Percentiles rank a stretch among this genome's conserved stretches.
Conservation (phyloP, 495 filamentous ascomycete species). For the Penicillium robsamsonii region DNA sequence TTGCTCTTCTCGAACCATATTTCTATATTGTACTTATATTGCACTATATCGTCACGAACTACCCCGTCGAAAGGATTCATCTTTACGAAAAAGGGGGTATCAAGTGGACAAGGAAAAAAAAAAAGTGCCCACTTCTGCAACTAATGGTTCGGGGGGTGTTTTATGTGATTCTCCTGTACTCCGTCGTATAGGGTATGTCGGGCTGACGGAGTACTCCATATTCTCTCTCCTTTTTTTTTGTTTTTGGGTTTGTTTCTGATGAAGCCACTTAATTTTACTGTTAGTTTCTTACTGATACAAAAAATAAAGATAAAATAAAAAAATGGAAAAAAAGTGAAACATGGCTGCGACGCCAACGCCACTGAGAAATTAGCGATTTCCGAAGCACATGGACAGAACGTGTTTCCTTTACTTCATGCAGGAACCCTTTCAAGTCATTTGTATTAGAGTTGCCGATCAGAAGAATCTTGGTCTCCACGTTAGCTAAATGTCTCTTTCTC, state of each 20-base stretch:
- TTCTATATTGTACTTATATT: not conserved
- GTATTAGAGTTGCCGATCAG: slow-evolving; percentile 30
- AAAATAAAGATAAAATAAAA: not conserved
- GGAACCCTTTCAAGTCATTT: slow-evolving; percentile 20
- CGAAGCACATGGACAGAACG: not conserved
- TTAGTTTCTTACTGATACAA: not conserved
- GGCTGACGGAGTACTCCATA: not conserved
- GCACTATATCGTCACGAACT: slow-evolving; percentile 6
- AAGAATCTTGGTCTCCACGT: slow-evolving; percentile 23
- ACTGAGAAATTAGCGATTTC: slow-evolving; percentile 12
- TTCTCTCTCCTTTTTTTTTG: slow-evolving; percentile 8
- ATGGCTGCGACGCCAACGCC: slow-evolving; percentile 24
- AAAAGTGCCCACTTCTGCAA: slow-evolving; percentile 2
- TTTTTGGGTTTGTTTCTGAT: not conserved
- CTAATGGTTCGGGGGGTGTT: slow-evolving; percentile 9
- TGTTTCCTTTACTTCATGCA: slow-evolving; percentile 15
- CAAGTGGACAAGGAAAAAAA: not conserved
- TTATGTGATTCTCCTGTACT: not conserved
- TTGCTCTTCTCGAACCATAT: slow-evolving; percentile 1
- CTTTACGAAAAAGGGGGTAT: slow-evolving; percentile 1
- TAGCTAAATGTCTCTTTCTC: slow-evolving; percentile 16
- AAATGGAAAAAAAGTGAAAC: slow-evolving; percentile 21
- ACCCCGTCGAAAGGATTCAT: slow-evolving; percentile 1
- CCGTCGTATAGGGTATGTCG: too few species aligned
- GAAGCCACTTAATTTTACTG: slow-evolving; percentile 16